These are phyloP conservation scores for Trametes gibbosa DNA, from an alignment of 768 basidiomycete species.

Conservation along the genomic window DNA sequence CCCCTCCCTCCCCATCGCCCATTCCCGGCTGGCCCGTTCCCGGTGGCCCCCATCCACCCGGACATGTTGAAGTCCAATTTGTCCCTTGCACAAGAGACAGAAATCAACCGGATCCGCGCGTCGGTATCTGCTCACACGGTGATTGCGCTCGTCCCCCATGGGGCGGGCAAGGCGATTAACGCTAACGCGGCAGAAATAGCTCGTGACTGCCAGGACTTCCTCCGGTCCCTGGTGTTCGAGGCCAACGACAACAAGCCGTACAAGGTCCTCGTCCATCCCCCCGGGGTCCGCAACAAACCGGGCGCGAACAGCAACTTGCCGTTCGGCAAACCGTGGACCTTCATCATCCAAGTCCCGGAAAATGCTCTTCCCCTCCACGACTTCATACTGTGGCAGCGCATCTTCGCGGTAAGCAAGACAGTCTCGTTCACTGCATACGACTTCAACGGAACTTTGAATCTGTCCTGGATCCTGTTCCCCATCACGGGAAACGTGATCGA, in stretches of 20 bases:
- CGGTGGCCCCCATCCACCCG: neutral
- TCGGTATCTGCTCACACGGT: neutral
- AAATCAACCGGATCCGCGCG: neutral
- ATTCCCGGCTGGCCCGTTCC: neutral
- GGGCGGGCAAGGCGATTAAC: neutral
- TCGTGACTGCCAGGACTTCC: neutral
- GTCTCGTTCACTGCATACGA: neutral
- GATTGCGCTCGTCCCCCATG: neutral
- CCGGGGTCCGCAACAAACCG: neutral
- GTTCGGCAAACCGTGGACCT: neutral
- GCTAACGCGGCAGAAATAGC: neutral
- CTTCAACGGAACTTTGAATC: neutral
- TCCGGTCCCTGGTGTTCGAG: neutral
- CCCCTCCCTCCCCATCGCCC: neutral
- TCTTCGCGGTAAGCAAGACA: neutral
- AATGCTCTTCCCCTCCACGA: neutral
- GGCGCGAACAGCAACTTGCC: neutral
- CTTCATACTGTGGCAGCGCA: constrained; percentile 2
- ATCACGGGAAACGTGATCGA: neutral
- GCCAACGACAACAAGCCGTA: neutral
- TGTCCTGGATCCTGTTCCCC: neutral
- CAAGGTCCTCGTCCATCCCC: neutral
- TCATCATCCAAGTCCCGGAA: neutral
- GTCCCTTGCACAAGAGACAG: neutral
- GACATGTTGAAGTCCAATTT: neutral